Evolutionary conservation across 768 basidiomycete genomes (phyloP), one percentile per base, ranked within the genome.

Genomic region (Leccinum rimulosum): DNA sequence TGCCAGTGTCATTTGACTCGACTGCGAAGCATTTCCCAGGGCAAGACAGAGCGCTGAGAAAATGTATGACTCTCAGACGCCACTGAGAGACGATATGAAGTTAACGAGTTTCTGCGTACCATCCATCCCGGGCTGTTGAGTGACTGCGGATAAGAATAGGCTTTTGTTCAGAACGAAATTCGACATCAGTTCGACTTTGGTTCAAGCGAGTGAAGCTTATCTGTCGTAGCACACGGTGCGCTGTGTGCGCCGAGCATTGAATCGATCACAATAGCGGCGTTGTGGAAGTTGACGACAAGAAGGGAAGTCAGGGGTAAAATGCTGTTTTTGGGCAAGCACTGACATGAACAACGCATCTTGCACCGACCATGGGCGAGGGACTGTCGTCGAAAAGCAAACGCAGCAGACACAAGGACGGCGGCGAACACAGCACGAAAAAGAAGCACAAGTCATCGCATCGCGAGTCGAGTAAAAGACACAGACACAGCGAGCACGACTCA

Each of bases 381-480:
- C 64, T 59, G 17, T 62, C 71, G 8, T 58, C 64, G 15, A 72
- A 68, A 51, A 59, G 58, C 56, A 71, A 73, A 56, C 73, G 71
- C 15, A 61, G 17, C 48, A 64, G 69, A 56, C 78, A 79, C 62
- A 76, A 72, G 56, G 76, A 79, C 55, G 62, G 74, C 35, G 80
- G 74, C 35, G 80, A 82, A 49, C 76, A 73, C 59, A 80, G 78
- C 62, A 74, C 75, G 68, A 84, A 82, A 73, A 87, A 86, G 71
- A 80, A 82, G 40, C 78, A 79, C 65, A 82, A 77, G 54, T 76
- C 80, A 45, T 78, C 79, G 9, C 76, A 79, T n/a, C 59, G 57
- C 33, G 51, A 78, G 15, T 71, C 75, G 19, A 65, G 68, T 55
- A 76, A 75, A 58, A 79, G 75, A 53, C 70, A 67, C 30, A 70